phyloP scores from a whole-genome alignment of 192 early-diverging fungal genomes.

The Chytriomyces sp. region DNA sequence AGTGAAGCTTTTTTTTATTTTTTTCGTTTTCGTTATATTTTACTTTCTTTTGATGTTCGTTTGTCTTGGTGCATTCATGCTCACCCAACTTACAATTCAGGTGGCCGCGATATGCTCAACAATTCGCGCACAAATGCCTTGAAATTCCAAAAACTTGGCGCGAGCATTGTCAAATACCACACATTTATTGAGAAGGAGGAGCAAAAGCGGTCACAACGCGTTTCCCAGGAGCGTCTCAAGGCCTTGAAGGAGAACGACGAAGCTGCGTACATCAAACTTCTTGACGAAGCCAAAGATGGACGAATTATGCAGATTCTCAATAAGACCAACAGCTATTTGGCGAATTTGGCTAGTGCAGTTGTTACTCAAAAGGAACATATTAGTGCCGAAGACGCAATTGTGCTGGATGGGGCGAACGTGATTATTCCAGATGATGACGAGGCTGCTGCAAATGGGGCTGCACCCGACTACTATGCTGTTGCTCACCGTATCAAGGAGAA shows the following conservation, averaged over 20 bases:
- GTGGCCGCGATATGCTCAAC: constrained; percentile 67
- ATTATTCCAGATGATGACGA: constrained; percentile 59
- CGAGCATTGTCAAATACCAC: constrained; percentile 78
- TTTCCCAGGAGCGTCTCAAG: constrained; percentile 92
- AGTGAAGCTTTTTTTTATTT: not conserved
- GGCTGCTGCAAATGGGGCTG: constrained; percentile 48
- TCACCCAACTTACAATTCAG: not conserved
- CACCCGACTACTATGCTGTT: constrained; percentile 78
- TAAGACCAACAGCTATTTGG: constrained; percentile 88
- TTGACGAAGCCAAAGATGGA: constrained; percentile 95
- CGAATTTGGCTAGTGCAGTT: constrained; percentile 83
- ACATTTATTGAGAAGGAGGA: constrained; percentile 90
- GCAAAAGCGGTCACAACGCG: constrained; percentile 80
- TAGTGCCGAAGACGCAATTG: constrained; percentile 49
- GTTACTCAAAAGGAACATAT: constrained; percentile 71
- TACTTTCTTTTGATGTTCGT: not conserved
- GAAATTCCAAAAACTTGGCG: constrained; percentile 76
- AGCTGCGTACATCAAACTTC: constrained; percentile 92
- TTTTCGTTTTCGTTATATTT: not conserved
- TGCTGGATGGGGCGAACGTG: constrained; percentile 7
- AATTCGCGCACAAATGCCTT: constrained; percentile 58
- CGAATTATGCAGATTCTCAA: constrained; percentile 89
- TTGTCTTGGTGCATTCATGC: not conserved
- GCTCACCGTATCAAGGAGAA: constrained; percentile 88
- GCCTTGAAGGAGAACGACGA: constrained; percentile 98